Base-by-base conservation (phyloP, 345 rosid species). In the Aegle marmelos region DNA sequence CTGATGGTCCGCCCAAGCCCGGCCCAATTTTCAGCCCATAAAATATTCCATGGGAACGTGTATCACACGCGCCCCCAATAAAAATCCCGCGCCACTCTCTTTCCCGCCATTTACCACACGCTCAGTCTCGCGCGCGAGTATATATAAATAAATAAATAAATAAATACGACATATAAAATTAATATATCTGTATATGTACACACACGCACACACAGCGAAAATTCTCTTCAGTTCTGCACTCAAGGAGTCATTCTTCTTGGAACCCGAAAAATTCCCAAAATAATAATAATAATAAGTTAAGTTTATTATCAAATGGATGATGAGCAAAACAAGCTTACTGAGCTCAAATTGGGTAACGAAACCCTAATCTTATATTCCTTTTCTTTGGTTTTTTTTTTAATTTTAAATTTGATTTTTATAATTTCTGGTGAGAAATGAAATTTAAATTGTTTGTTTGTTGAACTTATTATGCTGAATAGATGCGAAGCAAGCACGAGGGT, bases 401-500 rank as follows among this genome's bases (percentile, higher is more conserved):
- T 73, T 57, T 14, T 45, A 4, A 24, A n/a, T 79, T 58, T 37
- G 41, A 1, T 69, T 61, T 66, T 68, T 41, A 10, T 31, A 3
- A 30, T 31, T 72, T 81, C 66, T 14, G 66, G 66, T 82, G 72
- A 76, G n/a, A 73, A 72, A 57, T 75, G 54, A 83, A 72, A 57
- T 45, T 73, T 58, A 83, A 13, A 27, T 82, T n/a, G n/a, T 78
- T 62, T 75, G 28, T 36, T 59, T 67, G 37, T 25, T 72, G 7
- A 21, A 71, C 62, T 25, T 22, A 11, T 45, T 48, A 22, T 31
- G 53, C 30, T 67, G 72, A 73, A 30, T 60, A 95, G 98, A 94
- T 89, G 91, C 91, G 63, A 94, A 90, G 89, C 99, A 96, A 83
- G 95, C 99, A 77, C 97, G 91, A 81, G 99, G 99, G 80, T 96